phyloP scores from a whole-genome alignment of 2,329 filamentous ascomycete genomes.

The Xylaria digitata region DNA sequence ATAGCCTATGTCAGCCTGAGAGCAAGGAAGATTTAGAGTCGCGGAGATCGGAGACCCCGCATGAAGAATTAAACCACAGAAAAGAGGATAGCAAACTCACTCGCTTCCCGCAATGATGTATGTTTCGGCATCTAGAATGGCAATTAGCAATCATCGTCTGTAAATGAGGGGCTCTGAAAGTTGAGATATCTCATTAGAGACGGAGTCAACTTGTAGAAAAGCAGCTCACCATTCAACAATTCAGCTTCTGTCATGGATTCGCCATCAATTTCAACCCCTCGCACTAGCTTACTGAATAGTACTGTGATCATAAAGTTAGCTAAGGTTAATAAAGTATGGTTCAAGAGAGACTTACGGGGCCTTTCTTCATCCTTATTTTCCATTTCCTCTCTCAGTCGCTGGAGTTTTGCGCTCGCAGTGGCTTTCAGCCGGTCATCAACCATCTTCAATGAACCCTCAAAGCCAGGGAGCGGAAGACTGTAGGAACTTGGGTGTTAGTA shows the following conservation, averaged over 20 bases:
- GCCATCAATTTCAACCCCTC: not conserved
- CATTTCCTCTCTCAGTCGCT: not conserved
- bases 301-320: constrained; percentile 1
- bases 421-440: not conserved
- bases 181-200: not conserved
- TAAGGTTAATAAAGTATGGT: not conserved
- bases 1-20: not conserved
- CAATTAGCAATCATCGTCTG: not conserved
- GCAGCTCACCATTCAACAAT: not conserved
- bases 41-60: no score
- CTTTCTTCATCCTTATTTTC: not conserved
- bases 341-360: not conserved
- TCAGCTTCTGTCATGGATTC: not conserved
- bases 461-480: not conserved
- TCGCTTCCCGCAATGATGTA: constrained; percentile 56
- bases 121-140: constrained; percentile 45
- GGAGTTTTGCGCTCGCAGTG: not conserved
- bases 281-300: not conserved
- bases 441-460: not conserved
- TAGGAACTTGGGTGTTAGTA: not conserved
- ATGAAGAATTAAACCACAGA: not conserved
- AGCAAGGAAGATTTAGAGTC: not conserved
- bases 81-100: constrained; percentile 31
- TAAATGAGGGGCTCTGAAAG: not conserved
- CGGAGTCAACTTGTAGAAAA: not conserved